Percentiles rank a stretch among this genome's conserved stretches.
Conservation (phyloP, 1,139 yeast species). For the Nakaseomyces delphensis region DNA sequence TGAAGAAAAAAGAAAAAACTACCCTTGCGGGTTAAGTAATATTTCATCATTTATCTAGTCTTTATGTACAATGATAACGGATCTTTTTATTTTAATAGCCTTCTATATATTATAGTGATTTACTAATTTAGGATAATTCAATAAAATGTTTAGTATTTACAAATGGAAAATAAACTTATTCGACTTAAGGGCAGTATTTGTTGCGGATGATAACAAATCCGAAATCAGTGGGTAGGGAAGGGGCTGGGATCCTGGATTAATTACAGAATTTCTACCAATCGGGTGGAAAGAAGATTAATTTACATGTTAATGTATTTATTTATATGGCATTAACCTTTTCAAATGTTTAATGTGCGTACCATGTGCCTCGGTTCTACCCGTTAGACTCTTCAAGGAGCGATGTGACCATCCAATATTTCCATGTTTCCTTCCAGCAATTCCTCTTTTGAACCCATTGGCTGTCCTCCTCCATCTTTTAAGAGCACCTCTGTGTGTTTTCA, state of each 20-base stretch:
- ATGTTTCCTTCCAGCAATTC: constrained; percentile 82
- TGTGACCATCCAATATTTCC: constrained; percentile 87
- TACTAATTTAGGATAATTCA: not conserved
- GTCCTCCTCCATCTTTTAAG: constrained; percentile 78
- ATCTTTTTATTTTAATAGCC: not conserved
- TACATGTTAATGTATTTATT: constrained; percentile 12
- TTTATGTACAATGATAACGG: not conserved
- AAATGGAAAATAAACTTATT: too few species aligned
- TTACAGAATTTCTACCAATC: too few species aligned
- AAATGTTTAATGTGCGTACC: constrained; percentile 40
- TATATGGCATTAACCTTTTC: constrained; percentile 38
- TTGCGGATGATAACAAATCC: not conserved
- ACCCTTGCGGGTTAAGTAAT: too few species aligned
- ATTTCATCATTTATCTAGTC: not conserved
- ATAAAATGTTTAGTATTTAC: not conserved
- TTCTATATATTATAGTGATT: not conserved
- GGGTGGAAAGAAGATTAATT: too few species aligned
- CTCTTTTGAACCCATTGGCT: constrained; percentile 51
- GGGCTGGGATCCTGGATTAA: too few species aligned
- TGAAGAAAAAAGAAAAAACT: not conserved
- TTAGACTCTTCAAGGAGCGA: constrained; percentile 51
- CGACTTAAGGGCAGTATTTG: not conserved
- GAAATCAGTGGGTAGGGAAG: too few species aligned
- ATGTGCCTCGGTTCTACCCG: constrained; percentile 54
- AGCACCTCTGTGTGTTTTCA: constrained; percentile 43